A percentile compares a stretch with the other conserved stretches of the same genome.
These are phyloP conservation scores for Calycina herbarum DNA, from an alignment of 2,329 filamentous ascomycete species.

Conservation along the genomic window DNA sequence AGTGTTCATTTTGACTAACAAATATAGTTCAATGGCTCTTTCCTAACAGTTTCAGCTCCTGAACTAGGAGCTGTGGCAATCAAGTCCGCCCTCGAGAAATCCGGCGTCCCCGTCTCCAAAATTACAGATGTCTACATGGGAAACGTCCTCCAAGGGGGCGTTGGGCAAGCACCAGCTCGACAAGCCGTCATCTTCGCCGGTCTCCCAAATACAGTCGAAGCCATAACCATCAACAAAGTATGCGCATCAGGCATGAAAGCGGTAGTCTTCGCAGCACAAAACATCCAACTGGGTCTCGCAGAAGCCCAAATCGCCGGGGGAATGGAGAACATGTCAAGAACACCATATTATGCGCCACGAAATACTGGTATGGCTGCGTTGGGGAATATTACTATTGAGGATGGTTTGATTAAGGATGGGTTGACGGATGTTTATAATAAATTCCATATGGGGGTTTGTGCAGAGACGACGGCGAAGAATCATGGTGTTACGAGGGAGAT, in stretches of 20 bases:
- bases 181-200: conserved; percentile 90
- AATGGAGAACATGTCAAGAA: conserved; percentile 97
- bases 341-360: conserved; percentile 86
- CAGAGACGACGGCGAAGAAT: conserved; percentile 91
- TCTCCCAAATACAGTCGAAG: conserved; percentile 77
- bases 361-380: conserved; percentile 82
- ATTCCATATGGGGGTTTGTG: conserved; percentile 97
- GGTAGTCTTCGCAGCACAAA: conserved; percentile 85
- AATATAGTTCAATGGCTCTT: conserved; percentile 86
- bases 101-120: conserved; percentile 74
- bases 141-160: conserved; percentile 80
- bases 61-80: conserved; percentile 88
- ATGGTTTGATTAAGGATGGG: conserved; percentile 92
- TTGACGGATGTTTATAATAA: conserved; percentile 96
- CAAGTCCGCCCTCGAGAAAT: conserved; percentile 85
- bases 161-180: conserved; percentile 88
- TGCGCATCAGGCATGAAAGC: conserved; percentile 95
- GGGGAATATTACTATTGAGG: conserved; percentile 83
- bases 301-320: conserved; percentile 90
- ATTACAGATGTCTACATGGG: conserved; percentile 97
- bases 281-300: conserved; percentile 87
- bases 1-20: background rate
- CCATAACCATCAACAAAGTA: conserved; percentile 95
- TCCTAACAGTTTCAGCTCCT: conserved; percentile 80
- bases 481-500: conserved; percentile 76